phyloP scores from a whole-genome alignment of 495 filamentous ascomycete species.

The Lichenothelia convexa region DNA sequence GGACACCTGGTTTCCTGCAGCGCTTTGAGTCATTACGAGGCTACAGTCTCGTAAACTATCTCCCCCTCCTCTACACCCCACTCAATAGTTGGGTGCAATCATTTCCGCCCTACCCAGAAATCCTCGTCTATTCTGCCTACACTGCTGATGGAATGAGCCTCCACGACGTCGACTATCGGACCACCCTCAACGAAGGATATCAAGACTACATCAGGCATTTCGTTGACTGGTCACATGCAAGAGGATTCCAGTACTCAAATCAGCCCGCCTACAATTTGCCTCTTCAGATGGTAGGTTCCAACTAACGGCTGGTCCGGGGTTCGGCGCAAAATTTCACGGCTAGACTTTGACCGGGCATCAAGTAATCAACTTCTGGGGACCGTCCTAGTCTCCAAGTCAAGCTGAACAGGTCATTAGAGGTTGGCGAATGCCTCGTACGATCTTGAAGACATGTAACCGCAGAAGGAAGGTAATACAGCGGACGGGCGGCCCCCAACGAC shows the following conservation, averaged over 20 bases:
- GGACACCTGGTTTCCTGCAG: constrained; percentile 21
- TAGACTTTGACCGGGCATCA: no score
- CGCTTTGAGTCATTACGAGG: constrained; percentile 13
- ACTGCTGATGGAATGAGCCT: constrained; percentile 14
- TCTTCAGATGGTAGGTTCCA: constrained; percentile 26
- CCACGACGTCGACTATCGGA: constrained; percentile 21
- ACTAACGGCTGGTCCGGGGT: no score
- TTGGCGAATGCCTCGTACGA: no score
- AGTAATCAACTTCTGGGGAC: no score
- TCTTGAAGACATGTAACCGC: no score
- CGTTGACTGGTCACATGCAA: constrained; percentile 19
- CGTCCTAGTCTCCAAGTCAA: no score
- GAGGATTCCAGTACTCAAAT: constrained; percentile 24
- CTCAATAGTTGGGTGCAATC: constrained; percentile 2
- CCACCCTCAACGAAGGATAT: constrained; percentile 19
- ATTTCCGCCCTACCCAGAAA: constrained; percentile 9
- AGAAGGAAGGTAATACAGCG: no score
- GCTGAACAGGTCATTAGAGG: no score
- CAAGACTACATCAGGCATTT: constrained; percentile 19
- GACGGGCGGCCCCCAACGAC: no score
- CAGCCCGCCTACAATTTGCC: constrained; percentile 32
- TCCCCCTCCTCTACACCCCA: constrained; percentile 21
- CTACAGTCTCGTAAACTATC: constrained; percentile 16
- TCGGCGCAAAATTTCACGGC: no score
- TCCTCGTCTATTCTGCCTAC: constrained; percentile 12